Base-by-base conservation (phyloP, 257 asterid species). In the Rauvolfia tetraphylla region DNA sequence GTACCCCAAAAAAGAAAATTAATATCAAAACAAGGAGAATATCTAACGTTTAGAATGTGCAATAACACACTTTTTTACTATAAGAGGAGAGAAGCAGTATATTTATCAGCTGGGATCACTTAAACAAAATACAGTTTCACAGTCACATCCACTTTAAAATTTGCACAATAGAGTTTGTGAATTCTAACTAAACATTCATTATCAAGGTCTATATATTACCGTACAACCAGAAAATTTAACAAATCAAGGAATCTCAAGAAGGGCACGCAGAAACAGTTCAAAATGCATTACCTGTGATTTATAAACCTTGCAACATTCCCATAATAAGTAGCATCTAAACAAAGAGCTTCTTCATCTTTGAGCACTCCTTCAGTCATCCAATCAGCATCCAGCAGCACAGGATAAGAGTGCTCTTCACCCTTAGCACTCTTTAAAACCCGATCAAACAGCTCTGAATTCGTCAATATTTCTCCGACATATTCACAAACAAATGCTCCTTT, bases 271-370 rank as follows among this genome's bases (percentile, higher is more conserved):
- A 56, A 65, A 71, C 70, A 68, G 34, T 38, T 9, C 27, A 73
- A 23, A n/a, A 25, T 75, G 62, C 68, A 58, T 39, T 54, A 57
- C 99, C 95, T 93, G 85, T 93, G 99, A 87, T 95, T 95, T 44
- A 95, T 90, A 83, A 93, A 95, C 86, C 99, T 90, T 57, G 95
- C 97, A 78, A 91, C 89, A 86, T 95, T 95, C 66, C 99, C 99
- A 81, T 87, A 95, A 79, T 80, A 79, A 58, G 98, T 91, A 74
- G 97, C 97, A 86, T 95, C 98, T 82, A 95, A 86, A 78, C 96
- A 95, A 76, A 95, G 95, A 78, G 99, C 96, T 75, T 95, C 98
- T 59, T 93, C 96, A 76, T 95, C 98, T 83, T 91, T 91, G 46
- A 89, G 80, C 73, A 86, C 97, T 63, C 89, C 91, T 79, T 88